Percentiles rank a stretch among this genome's conserved stretches.
Conservation (phyloP, 2,329 filamentous ascomycete genomes). For the Pestalotiopsis sp. region DNA sequence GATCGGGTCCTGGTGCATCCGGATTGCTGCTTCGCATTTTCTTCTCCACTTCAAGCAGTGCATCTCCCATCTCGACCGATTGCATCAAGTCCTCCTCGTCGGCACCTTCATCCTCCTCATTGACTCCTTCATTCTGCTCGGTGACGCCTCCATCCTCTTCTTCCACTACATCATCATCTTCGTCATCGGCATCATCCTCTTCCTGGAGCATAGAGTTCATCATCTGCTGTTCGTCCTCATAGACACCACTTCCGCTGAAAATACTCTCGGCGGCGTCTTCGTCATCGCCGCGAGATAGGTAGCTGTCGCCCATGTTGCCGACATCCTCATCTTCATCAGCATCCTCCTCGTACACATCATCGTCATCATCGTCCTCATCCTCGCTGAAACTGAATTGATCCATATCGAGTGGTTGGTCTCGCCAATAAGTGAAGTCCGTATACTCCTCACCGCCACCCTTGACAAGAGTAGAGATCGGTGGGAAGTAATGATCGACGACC, state of each 20-base stretch:
- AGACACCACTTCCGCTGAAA: constrained; percentile 44
- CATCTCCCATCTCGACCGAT: constrained; percentile 18
- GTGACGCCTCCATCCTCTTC: constrained; percentile 32
- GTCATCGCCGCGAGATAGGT: constrained; percentile 40
- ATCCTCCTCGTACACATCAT: constrained; percentile 31
- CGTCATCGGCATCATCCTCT: constrained; percentile 35
- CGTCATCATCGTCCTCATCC: constrained; percentile 40
- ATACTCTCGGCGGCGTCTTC: constrained; percentile 45
- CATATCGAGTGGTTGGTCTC: constrained; percentile 79
- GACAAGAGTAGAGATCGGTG: constrained; percentile 83
- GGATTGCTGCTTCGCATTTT: constrained; percentile 17
- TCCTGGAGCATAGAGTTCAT: constrained; percentile 42
- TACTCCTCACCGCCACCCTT: constrained; percentile 91
- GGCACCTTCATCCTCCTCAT: constrained; percentile 23
- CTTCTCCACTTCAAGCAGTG: constrained; percentile 2
- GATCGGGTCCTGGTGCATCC: constrained; percentile 42
- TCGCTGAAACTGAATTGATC: constrained; percentile 87
- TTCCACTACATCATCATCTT: constrained; percentile 30
- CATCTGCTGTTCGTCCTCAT: constrained; percentile 46
- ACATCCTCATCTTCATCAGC: constrained; percentile 43
- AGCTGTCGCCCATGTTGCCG: constrained; percentile 48
- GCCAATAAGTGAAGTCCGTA: constrained; percentile 97
- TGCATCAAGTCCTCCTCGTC: constrained; percentile 46
- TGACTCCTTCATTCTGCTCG: constrained; percentile 22
- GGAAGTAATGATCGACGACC: constrained; percentile 97